Evolutionary conservation across 164 flowering plant genomes (phyloP).

Genomic region (Nymphaea thermarum): DNA sequence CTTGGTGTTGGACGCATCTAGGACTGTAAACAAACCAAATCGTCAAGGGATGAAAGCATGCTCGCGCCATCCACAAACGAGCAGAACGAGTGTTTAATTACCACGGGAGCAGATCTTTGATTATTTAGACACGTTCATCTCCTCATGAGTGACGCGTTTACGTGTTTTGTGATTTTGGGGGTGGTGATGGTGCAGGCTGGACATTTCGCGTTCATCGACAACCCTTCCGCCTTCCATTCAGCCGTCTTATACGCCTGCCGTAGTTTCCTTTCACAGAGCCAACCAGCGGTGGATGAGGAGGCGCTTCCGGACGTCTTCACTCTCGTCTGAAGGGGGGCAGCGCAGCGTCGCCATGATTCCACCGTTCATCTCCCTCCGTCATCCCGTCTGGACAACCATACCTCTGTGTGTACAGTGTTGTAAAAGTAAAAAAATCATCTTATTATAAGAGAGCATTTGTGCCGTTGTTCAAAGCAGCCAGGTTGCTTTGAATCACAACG

Average conservation of each 20-base stretch:
- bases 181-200: conserved; percentile 48
- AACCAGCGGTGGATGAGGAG: conserved; percentile 8
- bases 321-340: neutral
- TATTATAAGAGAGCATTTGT: too few relatives aligned
- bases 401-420: too few relatives aligned
- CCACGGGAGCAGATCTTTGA: too few relatives aligned
- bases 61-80: too few relatives aligned
- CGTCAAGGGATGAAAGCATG: neutral
- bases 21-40: neutral
- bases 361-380: too few relatives aligned
- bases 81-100: too few relatives aligned
- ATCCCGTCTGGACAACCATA: too few relatives aligned
- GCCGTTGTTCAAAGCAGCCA: too few relatives aligned
- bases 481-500: too few relatives aligned
- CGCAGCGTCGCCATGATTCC: too few relatives aligned
- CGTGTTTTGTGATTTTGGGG: neutral
- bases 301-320: conserved; percentile 46
- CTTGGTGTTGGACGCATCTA: neutral
- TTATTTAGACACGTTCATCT: neutral
- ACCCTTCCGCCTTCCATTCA: conserved; percentile 60
- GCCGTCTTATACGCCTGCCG: conserved; percentile 77
- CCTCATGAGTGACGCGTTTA: neutral
- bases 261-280: conserved; percentile 28
- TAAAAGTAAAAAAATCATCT: too few relatives aligned
- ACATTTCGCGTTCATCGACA: conserved; percentile 83